phyloP scores from a whole-genome alignment of 1,284 basidiomycete species.

The Termitomyces sp. region DNA sequence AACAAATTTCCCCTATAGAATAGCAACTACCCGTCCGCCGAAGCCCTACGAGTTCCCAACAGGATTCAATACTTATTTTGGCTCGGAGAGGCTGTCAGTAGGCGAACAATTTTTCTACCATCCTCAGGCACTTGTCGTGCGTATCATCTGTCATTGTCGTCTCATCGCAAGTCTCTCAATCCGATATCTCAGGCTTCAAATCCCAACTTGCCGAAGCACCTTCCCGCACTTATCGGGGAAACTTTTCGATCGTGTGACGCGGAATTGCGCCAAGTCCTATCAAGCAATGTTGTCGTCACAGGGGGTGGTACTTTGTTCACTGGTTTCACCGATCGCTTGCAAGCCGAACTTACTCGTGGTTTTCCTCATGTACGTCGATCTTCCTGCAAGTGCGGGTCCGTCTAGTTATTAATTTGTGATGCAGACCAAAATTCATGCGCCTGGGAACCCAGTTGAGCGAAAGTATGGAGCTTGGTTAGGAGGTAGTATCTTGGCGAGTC shows the following conservation, averaged over 20 bases:
- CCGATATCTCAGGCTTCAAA: constrained; percentile 47
- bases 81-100: constrained; percentile 75
- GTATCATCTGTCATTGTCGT: constrained; percentile 23
- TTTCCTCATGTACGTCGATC: constrained; percentile 70
- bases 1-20: constrained; percentile 27
- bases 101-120: constrained; percentile 92
- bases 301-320: constrained; percentile 87
- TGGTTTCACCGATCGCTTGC: constrained; percentile 84
- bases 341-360: constrained; percentile 71
- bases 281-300: constrained; percentile 92
- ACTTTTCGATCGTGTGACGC: constrained; percentile 85
- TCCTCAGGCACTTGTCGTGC: constrained; percentile 68
- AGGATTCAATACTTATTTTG: constrained; percentile 86
- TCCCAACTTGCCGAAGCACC: constrained; percentile 65
- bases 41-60: constrained; percentile 94
- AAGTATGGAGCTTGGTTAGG: constrained; percentile 91
- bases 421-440: constrained; percentile 82
- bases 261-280: constrained; percentile 85
- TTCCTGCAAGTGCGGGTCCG: neutral
- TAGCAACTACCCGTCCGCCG: constrained; percentile 45
- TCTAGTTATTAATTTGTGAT: constrained; percentile 2
- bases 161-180: neutral
- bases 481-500: constrained; percentile 85
- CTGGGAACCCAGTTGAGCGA: constrained; percentile 84
- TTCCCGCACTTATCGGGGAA: constrained; percentile 75